Evolutionary conservation across 257 asterid genomes (phyloP), one percentile per base, ranked within the genome.

Genomic region (Sherardia arvensis): DNA sequence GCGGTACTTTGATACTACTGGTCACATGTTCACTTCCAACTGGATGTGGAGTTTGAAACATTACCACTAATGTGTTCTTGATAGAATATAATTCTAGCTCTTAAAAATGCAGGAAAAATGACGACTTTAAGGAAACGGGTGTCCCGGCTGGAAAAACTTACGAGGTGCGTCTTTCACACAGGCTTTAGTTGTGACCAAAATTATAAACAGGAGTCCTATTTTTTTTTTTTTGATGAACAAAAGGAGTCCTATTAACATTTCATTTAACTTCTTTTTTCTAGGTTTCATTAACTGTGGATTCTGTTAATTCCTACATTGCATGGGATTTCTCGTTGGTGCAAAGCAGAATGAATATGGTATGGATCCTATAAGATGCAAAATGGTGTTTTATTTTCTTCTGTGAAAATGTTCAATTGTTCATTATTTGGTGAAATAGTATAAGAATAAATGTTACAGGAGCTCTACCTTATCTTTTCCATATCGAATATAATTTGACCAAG

Each of bases 301-400:
- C 97, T 22, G 32, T 83, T 68, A 90, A 93, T 74, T 87, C 99
- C 32, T 93, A 87, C 76, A 82, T 93, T 76, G 99, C 95, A 65
- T 93, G 99, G 96, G 99, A 93, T 78, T 93, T 93, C 74, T 76
- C 96, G n/a, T 74, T 93, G 84, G 86, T 83, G 63, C 97, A 87
- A 80, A 96, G 99, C 69, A 90, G 87, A 75, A 67, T 87, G 81
- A 91, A 67, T 83, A 49, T 77, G 97, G 96, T 93, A 87, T 67
- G 63, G 68, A 74, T 73, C 83, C 68, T 51, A 53, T 59, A 58
- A 55, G 77, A 62, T 68, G 11, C 62, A 51, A 18, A n/a, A n/a
- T n/a, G n/a, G n/a, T 64, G 58, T 61, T 40, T 70, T 28, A 33
- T 21, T 61, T 2, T 38, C 12, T 38, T 38, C 18, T n/a, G n/a